A percentile compares a stretch with the other conserved stretches of the same genome.
These are phyloP conservation scores for Metarhizium guizhouense DNA, from an alignment of 2,329 filamentous ascomycete genomes.

Conservation along the genomic window DNA sequence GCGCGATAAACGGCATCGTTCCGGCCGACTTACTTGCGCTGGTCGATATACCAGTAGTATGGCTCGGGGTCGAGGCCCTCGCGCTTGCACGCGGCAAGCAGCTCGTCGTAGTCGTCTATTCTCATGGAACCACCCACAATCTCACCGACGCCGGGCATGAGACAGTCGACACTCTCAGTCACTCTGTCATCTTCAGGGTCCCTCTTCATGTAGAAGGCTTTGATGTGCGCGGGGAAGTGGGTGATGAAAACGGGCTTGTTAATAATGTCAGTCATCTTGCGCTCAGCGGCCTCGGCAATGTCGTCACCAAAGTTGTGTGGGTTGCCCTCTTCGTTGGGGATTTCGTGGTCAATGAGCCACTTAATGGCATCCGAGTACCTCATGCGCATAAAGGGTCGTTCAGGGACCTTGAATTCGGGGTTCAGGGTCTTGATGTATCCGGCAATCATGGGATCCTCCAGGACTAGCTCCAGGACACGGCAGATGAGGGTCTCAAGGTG, in stretches of 20 bases:
- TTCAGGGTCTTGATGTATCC: constrained; percentile 77
- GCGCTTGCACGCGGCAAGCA: constrained; percentile 79
- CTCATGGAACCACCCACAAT: constrained; percentile 97
- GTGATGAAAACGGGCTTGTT: constrained; percentile 93
- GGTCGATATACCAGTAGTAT: constrained; percentile 99
- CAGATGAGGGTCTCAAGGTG: constrained; percentile 86
- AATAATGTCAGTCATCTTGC: constrained; percentile 94
- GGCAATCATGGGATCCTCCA: constrained; percentile 65
- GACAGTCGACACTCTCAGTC: constrained; percentile 81
- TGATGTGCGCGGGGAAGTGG: constrained; percentile 95
- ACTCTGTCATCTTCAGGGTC: constrained; percentile 70
- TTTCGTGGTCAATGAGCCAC: constrained; percentile 85
- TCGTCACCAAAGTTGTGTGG: constrained; percentile 91
- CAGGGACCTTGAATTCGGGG: constrained; percentile 75
- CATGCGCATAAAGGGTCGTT: constrained; percentile 89
- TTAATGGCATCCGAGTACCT: constrained; percentile 88
- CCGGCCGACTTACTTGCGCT: constrained; percentile 55
- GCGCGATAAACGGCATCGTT: background rate
- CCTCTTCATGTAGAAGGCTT: constrained; percentile 98
- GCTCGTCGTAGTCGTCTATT: constrained; percentile 82
- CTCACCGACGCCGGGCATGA: constrained; percentile 91
- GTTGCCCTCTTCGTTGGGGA: constrained; percentile 86
- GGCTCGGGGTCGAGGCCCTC: constrained; percentile 76
- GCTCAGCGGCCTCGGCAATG: constrained; percentile 95
- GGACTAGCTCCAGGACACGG: constrained; percentile 68